phyloP scores from a whole-genome alignment of 768 basidiomycete genomes.

The Collybia sp. region DNA sequence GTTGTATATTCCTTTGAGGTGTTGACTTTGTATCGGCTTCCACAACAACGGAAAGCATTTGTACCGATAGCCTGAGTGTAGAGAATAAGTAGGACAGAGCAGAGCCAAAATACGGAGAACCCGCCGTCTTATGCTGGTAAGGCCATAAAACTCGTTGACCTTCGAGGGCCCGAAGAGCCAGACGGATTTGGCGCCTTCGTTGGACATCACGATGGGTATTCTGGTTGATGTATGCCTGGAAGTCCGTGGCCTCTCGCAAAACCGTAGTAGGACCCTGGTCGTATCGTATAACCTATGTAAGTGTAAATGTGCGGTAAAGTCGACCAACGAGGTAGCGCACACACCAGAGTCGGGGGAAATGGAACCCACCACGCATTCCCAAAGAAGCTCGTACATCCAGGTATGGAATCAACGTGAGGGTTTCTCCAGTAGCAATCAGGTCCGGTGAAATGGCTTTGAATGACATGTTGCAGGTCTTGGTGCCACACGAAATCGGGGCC shows the following conservation, averaged over 20 bases:
- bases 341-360: conserved; percentile 68
- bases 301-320: background rate
- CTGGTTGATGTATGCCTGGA: conserved; percentile 57
- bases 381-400: conserved; percentile 48
- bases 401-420: conserved; percentile 18
- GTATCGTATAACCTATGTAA: conserved; percentile 55
- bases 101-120: conserved; percentile 7
- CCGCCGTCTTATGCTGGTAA: conserved; percentile 52
- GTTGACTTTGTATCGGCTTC: conserved; percentile 34
- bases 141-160: conserved; percentile 60
- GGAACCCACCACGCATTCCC: conserved; percentile 81
- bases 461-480: conserved; percentile 40
- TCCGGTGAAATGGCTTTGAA: conserved; percentile 55
- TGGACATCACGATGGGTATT: conserved; percentile 48
- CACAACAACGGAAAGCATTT: conserved; percentile 37
- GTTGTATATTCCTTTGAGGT: too few species aligned
- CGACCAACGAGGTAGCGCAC: conserved; percentile 12
- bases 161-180: conserved; percentile 63
- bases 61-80: conserved; percentile 41
- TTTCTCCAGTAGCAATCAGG: conserved; percentile 72
- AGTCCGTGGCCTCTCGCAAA: conserved; percentile 40
- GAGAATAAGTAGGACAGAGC: background rate
- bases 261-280: conserved; percentile 53
- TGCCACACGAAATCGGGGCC: conserved; percentile 47
- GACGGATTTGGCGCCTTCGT: conserved; percentile 49